Conservation (phyloP, 345 rosid genomes). For the Pistacia atlantica region DNA sequence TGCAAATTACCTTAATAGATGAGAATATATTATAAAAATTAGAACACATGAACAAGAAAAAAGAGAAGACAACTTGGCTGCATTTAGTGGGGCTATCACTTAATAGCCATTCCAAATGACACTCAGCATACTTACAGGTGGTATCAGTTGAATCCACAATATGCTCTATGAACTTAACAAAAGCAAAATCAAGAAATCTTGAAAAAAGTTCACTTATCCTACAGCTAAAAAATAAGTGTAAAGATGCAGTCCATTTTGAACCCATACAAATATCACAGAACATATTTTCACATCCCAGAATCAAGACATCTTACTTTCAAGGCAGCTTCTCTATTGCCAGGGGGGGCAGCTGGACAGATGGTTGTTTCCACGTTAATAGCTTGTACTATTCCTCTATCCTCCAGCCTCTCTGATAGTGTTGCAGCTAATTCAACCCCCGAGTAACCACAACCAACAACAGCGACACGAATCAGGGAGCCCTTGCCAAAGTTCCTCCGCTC, state of each 20-base stretch:
- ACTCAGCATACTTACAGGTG: not conserved
- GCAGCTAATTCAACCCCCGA: constrained; percentile 97
- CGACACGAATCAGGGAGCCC: constrained; percentile 54
- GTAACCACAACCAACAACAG: constrained; percentile 95
- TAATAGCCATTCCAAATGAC: not conserved
- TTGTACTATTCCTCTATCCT: constrained; percentile 73
- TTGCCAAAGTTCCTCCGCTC: constrained; percentile 74
- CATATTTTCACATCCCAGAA: not conserved
- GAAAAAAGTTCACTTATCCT: not conserved
- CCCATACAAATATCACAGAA: constrained; percentile 6
- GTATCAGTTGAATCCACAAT: not conserved
- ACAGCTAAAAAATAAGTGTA: not conserved
- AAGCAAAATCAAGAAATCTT: not conserved
- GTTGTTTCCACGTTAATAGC: constrained; percentile 74
- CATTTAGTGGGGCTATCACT: not conserved
- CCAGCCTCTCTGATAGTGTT: constrained; percentile 84
- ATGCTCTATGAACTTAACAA: not conserved
- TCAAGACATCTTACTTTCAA: constrained; percentile 54
- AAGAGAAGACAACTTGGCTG: not conserved
- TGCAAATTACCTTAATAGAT: too few relatives aligned
- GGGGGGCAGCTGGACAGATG: constrained; percentile 77
- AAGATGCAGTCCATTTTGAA: not conserved
- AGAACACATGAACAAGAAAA: not conserved
- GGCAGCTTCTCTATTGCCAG: constrained; percentile 92
- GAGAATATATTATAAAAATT: not conserved